Base-by-base conservation (phyloP, 2,329 filamentous ascomycete genomes). In the Penicillium paneum region DNA sequence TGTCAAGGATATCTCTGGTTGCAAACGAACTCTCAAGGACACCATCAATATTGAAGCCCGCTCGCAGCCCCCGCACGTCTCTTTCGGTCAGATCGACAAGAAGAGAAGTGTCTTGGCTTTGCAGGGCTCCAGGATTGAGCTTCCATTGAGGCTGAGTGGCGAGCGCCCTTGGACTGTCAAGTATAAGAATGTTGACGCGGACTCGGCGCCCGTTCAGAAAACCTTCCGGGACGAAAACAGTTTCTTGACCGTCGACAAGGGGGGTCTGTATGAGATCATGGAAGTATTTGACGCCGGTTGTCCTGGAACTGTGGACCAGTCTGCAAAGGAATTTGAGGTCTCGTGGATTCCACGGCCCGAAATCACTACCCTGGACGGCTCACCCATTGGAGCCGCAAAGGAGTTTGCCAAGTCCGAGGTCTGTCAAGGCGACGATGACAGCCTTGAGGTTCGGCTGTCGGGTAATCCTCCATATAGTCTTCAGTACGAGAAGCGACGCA, bases 351-450 rank as follows among this genome's bases (percentile, higher is more conserved):
- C 89, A 32, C 84, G 92, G 43, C 95, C 94, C 1, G 78, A 85
- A 6, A 82, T 88, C 56, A 83, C 83, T n/a, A 79, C 84, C 4
- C 82, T 85, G 43, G 72, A 75, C 56, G 69, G 69, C 7, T 64
- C 62, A 24, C 60, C 64, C 29, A 79, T 90, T 43, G 77, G 77
- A 11, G 73, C 80, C 34, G 77, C 79, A 15, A 78, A 76, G 8
- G 79, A 80, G 32, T 89, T 87, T 68, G 70, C 86, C 63, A 95
- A 95, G 73, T 82, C 86, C 39, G 87, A 92, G 57, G 87, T 99
- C 29, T 99, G 94, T 68, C 92, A 99, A 76, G 93, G 93, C 29
- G 93, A 97, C 58, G 89, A 96, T 66, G 93, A 97, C 71, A 85
- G 86, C 3, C 86, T 97, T 52, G 91, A 97, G 66, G 78, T 99